phyloP scores from a whole-genome alignment of 2,329 filamentous ascomycete species.

The Sordariomycetes sp. region DNA sequence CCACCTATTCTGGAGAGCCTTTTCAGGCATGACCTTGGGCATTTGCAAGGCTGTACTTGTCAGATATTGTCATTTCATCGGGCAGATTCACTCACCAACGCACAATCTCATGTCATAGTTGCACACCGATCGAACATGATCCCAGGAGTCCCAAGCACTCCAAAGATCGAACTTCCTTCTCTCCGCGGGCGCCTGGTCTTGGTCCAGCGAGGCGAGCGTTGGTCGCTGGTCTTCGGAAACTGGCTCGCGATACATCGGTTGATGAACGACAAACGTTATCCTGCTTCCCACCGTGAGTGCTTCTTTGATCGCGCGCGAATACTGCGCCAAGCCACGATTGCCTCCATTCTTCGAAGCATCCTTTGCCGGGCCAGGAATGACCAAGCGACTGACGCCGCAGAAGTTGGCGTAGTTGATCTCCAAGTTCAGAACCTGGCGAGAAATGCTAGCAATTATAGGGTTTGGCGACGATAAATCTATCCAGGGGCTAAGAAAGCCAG shows the following conservation, averaged over 20 bases:
- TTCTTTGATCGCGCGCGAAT: slow-evolving; percentile 76
- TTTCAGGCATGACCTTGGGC: slow-evolving; percentile 48
- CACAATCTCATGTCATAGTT: slow-evolving; percentile 74
- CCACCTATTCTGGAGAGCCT: slow-evolving; percentile 56
- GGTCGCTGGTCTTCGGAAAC: slow-evolving; percentile 42
- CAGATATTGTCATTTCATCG: background rate
- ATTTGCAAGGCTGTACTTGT: slow-evolving; percentile 41
- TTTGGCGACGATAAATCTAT: slow-evolving; percentile 81
- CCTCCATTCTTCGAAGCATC: slow-evolving; percentile 44
- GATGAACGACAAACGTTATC: slow-evolving; percentile 69
- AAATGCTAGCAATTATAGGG: slow-evolving; percentile 75
- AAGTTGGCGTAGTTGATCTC: slow-evolving; percentile 95
- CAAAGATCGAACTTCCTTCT: slow-evolving; percentile 53
- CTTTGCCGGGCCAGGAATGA: slow-evolving; percentile 69
- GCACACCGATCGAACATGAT: slow-evolving; percentile 75
- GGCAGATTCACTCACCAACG: slow-evolving; percentile 58
- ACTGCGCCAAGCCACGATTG: slow-evolving; percentile 56
- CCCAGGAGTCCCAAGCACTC: slow-evolving; percentile 88
- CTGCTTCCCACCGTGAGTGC: slow-evolving; percentile 66
- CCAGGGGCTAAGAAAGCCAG: slow-evolving; percentile 82
- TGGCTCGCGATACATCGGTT: slow-evolving; percentile 74
- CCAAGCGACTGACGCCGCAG: slow-evolving; percentile 76
- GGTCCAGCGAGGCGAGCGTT: slow-evolving; percentile 38
- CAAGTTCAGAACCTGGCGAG: slow-evolving; percentile 79
- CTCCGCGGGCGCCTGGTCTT: slow-evolving; percentile 18